These are phyloP conservation scores for Fusarium sp. DNA, from an alignment of 2,329 filamentous ascomycete genomes.

Conservation along the genomic window DNA sequence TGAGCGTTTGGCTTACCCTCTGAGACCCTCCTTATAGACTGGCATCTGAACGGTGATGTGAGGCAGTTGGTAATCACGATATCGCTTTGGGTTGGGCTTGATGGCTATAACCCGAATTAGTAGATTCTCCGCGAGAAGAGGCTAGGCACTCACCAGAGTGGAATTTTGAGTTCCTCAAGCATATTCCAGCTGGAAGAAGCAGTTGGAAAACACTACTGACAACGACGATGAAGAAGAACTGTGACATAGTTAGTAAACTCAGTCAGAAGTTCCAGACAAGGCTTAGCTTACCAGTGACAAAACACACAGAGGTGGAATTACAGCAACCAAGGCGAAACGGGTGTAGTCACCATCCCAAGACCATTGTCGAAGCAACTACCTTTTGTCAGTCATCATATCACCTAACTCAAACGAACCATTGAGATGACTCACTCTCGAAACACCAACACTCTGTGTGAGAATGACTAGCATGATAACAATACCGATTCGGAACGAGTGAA, in stretches of 20 bases:
- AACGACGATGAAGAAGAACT: constrained; percentile 50
- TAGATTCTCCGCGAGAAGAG: too few relatives aligned
- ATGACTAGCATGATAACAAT: constrained; percentile 48
- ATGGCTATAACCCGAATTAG: too few relatives aligned
- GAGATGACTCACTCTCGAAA: too few relatives aligned
- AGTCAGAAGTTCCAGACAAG: too few relatives aligned
- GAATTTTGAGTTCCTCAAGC: constrained; percentile 45
- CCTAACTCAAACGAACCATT: too few relatives aligned
- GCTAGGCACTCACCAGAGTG: too few relatives aligned
- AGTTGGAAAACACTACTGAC: constrained; percentile 46
- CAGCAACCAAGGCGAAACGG: constrained; percentile 37
- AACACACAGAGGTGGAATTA: constrained; percentile 37
- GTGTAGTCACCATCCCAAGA: constrained; percentile 42
- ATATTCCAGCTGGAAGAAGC: constrained; percentile 44
- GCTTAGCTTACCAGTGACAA: too few relatives aligned
- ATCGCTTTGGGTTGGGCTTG: constrained; percentile 47
- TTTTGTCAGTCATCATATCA: too few relatives aligned
- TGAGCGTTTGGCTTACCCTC: too few relatives aligned
- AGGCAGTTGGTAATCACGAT: constrained; percentile 55
- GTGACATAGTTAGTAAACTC: too few relatives aligned
- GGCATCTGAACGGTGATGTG: constrained; percentile 63
- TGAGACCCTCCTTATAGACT: constrained; percentile 58
- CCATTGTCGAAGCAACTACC: constrained; percentile 39
- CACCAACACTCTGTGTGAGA: constrained; percentile 45
- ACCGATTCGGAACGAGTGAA: constrained; percentile 46